A percentile compares a stretch with the other conserved stretches of the same genome.
Conservation (phyloP, 1,284 basidiomycete genomes). For the Puccinia novopanici region DNA sequence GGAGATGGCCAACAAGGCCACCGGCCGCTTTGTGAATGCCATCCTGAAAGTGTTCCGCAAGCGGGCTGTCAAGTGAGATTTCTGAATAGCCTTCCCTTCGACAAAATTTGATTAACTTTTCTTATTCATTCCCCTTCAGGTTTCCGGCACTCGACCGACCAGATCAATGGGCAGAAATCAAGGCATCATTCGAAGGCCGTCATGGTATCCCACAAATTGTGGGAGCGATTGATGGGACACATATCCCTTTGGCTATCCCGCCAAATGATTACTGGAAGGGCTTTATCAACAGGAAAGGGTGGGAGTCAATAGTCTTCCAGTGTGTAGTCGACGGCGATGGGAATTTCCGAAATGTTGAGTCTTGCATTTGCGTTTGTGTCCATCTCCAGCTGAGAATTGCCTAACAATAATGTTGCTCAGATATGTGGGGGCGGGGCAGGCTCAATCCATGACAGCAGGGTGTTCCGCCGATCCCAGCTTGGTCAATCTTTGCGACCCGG, state of each 20-base stretch:
- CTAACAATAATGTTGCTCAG: too few species aligned
- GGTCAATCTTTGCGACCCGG: too few species aligned
- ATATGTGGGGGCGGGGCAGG: too few species aligned
- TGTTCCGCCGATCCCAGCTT: too few species aligned
- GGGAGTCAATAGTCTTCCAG: neutral
- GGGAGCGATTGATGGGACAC: neutral
- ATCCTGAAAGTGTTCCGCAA: neutral
- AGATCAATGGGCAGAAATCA: neutral
- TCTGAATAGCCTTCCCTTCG: too few species aligned
- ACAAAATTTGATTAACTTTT: too few species aligned
- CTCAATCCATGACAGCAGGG: too few species aligned
- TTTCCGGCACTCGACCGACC: neutral
- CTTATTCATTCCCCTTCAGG: too few species aligned
- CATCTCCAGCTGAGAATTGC: too few species aligned
- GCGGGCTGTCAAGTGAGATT: neutral
- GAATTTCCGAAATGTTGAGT: constrained; percentile 22
- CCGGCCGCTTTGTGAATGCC: neutral
- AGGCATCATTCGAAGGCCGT: neutral
- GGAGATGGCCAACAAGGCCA: neutral
- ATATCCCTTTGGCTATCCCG: neutral
- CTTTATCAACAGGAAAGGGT: neutral
- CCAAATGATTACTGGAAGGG: neutral
- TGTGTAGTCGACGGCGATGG: too few species aligned
- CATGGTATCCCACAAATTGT: neutral
- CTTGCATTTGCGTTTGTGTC: too few species aligned